These are phyloP conservation scores for Candolleomyces aberdarensis DNA, from an alignment of 768 basidiomycete species.

Conservation along the genomic window DNA sequence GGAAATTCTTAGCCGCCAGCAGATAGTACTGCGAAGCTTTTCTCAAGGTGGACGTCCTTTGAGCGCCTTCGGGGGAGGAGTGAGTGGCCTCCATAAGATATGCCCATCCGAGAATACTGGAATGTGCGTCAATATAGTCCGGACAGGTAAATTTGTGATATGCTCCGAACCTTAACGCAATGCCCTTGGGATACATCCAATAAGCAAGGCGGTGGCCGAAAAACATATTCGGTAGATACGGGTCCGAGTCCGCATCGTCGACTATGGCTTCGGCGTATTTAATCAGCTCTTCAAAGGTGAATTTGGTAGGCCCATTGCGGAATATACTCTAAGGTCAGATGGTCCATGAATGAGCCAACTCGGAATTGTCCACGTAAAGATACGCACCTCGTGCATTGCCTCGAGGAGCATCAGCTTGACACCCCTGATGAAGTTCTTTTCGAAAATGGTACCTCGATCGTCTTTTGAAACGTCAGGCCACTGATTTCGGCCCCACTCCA, in stretches of 20 bases:
- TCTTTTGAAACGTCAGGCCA: slow-evolving; percentile 37
- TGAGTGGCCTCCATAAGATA: slow-evolving; percentile 20
- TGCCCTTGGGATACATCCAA: slow-evolving; percentile 32
- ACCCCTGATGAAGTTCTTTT: slow-evolving; percentile 24
- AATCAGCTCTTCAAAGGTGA: slow-evolving; percentile 25
- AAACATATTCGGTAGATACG: slow-evolving; percentile 7
- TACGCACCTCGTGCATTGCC: background rate
- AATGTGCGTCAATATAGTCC: background rate
- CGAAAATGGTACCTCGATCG: slow-evolving; percentile 42
- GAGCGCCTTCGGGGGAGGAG: background rate
- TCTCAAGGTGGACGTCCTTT: background rate
- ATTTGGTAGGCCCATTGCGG: slow-evolving; percentile 10
- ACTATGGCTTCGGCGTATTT: slow-evolving; percentile 29
- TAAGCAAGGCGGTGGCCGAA: slow-evolving; percentile 33
- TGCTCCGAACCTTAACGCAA: slow-evolving; percentile 31
- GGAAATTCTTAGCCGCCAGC: slow-evolving; percentile 18
- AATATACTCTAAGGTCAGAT: background rate
- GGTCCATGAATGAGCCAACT: background rate
- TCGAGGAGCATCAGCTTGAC: slow-evolving; percentile 20
- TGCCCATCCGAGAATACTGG: slow-evolving; percentile 28
- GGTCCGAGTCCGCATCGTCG: slow-evolving; percentile 26
- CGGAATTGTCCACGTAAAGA: background rate
- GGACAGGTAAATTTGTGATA: background rate
- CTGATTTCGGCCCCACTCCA: slow-evolving; percentile 37
- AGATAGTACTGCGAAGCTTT: slow-evolving; percentile 1